phyloP scores from a whole-genome alignment of 352 stramenopile genomes.

The Globisporangium rhizosaccharum region DNA sequence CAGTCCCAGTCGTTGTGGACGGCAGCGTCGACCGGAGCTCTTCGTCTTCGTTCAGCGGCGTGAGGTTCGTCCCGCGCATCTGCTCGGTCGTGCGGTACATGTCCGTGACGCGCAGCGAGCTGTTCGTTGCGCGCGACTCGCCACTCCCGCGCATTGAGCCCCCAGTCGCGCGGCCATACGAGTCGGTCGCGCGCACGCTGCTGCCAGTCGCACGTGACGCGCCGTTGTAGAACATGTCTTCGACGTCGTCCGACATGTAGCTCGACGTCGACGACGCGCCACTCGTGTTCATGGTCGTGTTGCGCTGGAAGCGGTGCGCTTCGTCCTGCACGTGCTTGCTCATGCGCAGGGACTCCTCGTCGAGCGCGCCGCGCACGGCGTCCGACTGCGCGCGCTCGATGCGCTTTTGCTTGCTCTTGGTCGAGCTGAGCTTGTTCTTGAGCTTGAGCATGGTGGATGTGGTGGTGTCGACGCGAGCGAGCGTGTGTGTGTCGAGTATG shows the following conservation, averaged over 20 bases:
- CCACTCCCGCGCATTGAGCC: constrained; percentile 4
- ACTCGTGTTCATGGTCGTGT: constrained; percentile 24
- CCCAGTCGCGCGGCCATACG: constrained; percentile 21
- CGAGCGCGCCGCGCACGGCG: constrained; percentile 16
- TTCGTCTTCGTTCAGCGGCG: constrained; percentile 53
- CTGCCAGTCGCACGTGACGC: neutral
- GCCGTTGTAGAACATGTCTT: constrained; percentile 59
- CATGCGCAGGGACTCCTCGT: constrained; percentile 38
- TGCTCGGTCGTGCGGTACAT: constrained; percentile 61
- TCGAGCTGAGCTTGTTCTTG: constrained; percentile 54
- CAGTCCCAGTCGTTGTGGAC: neutral
- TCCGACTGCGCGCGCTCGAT: constrained; percentile 22
- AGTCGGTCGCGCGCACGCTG: constrained; percentile 19
- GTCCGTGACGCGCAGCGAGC: constrained; percentile 24
- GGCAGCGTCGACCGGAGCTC: constrained; percentile 17
- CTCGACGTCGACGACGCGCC: constrained; percentile 15
- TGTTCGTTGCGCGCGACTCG: constrained; percentile 14
- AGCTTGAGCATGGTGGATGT: constrained; percentile 44
- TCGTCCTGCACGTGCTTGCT: constrained; percentile 39
- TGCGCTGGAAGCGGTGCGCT: constrained; percentile 25
- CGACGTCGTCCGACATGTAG: constrained; percentile 60
- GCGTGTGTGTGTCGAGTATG: neutral
- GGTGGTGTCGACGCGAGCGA: constrained; percentile 7
- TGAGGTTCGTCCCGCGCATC: constrained; percentile 41
- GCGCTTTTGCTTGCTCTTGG: constrained; percentile 33